phyloP scores from a whole-genome alignment of 202 grass and related monocot genomes.

The Saccharum hybrid region DNA sequence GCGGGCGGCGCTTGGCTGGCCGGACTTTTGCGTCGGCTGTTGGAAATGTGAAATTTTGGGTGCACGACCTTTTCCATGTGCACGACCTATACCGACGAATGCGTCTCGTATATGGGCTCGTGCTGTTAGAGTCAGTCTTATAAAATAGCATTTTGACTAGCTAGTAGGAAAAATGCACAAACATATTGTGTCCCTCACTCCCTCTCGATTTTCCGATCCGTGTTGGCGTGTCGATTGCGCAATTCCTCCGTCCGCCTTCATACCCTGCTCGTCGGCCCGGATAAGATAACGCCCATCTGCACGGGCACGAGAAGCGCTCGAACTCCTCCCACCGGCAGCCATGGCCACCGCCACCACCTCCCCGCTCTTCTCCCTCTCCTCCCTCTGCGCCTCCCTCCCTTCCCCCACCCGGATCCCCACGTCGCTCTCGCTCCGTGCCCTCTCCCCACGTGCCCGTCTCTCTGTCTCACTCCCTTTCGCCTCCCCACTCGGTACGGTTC shows the following conservation, averaged over 20 bases:
- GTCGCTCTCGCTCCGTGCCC: slow-evolving; percentile 47
- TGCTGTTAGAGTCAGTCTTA: too few relatives aligned
- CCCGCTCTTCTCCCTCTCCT: slow-evolving; percentile 56
- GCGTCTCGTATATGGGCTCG: too few relatives aligned
- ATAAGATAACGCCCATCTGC: slow-evolving; percentile 46
- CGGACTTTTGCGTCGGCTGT: too few relatives aligned
- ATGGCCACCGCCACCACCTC: slow-evolving; percentile 62
- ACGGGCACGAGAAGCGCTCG: not conserved
- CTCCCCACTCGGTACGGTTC: slow-evolving; percentile 56
- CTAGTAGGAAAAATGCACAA: too few relatives aligned
- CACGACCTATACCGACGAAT: too few relatives aligned
- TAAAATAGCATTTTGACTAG: too few relatives aligned
- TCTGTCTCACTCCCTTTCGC: slow-evolving; percentile 43
- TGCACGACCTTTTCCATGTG: too few relatives aligned
- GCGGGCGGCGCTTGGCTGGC: too few relatives aligned
- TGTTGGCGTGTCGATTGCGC: not conserved
- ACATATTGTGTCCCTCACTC: too few relatives aligned
- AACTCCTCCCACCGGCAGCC: slow-evolving; percentile 9
- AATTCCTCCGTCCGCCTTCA: not conserved
- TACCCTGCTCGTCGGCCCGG: not conserved
- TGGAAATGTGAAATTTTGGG: too few relatives aligned
- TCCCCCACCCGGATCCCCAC: slow-evolving; percentile 31
- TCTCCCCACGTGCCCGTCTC: slow-evolving; percentile 21
- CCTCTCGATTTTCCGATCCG: too few relatives aligned
- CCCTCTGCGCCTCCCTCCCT: slow-evolving; percentile 51